phyloP scores from a whole-genome alignment of 345 rosid genomes.

The Nasturtium officinale region DNA sequence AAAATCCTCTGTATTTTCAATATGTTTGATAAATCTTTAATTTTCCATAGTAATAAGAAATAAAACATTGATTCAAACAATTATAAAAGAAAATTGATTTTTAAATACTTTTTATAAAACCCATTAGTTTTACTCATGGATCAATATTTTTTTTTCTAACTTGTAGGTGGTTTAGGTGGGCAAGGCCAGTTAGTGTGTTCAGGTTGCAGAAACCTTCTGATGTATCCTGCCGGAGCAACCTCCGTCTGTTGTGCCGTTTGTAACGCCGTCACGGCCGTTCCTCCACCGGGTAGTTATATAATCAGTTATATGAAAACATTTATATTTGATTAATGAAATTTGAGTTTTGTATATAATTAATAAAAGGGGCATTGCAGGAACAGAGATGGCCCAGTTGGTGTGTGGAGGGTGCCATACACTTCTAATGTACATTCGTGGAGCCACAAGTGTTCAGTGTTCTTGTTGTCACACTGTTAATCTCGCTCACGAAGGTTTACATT shows the following conservation, averaged over 20 bases:
- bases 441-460: conserved; percentile 96
- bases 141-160: background rate
- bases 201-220: conserved; percentile 88
- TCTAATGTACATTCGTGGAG: conserved; percentile 96
- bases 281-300: conserved; percentile 71
- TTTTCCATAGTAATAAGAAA: background rate
- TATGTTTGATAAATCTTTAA: background rate
- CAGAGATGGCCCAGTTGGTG: conserved; percentile 97
- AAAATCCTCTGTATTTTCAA: conserved; percentile 23
- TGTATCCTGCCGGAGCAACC: conserved; percentile 91
- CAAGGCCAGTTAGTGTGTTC: conserved; percentile 97
- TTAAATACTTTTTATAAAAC: background rate
- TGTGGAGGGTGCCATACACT: conserved; percentile 99
- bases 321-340: background rate
- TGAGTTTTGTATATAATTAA: background rate
- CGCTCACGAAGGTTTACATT: conserved; percentile 73
- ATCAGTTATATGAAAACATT: background rate
- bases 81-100: background rate
- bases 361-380: conserved; percentile 58
- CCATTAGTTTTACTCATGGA: conserved; percentile 23
- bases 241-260: conserved; percentile 99
- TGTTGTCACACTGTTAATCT: conserved; percentile 96
- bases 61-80: background rate
- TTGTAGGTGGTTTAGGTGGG: conserved; percentile 49
- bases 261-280: conserved; percentile 95